Evolutionary conservation across 2,329 filamentous ascomycete genomes (phyloP), one percentile per base, ranked within the genome.

Genomic region (Penicillium oxalicum): DNA sequence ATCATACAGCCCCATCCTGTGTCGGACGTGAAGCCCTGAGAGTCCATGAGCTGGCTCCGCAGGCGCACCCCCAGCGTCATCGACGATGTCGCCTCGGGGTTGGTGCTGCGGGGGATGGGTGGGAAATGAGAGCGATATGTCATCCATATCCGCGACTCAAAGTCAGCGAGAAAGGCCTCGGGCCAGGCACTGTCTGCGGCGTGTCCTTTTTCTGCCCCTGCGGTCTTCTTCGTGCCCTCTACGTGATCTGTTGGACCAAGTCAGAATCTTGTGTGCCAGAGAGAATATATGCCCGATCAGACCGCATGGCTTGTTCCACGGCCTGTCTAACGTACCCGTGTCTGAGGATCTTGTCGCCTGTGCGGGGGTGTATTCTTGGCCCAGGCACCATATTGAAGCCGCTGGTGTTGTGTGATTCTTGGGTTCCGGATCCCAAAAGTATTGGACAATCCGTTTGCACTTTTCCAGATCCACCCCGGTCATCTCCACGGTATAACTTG

Each of bases 1-100:
- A 98, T 97, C 93, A 98, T 98, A 65, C 93, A 98, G 0, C 93
- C 93, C 90, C 94, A 98, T 44, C 93, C 93, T 8, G 88, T 91
- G 67, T 98, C 93, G 2, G 89, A 91, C 9, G 88, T 87, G 70
- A 97, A 98, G 4, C 88, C 90, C 26, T 78, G 77, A 49, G 88
- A 81, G 42, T 95, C 88, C 9, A 82, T 79, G 5, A 97, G 73
- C 62, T 89, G 86, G 46, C 78, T 91, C 62, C 90, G 87, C 58
- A 97, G 75, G 44, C 90, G 84, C 70, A 95, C 91, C 1, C 88
- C 77, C 49, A 97, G 81, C 3, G 88, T 94, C 74, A 97, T 81
- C 6, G 82, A 76, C 4, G 84, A 77, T 1, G 76, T 66, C 11
- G 88, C 86, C 61, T 83, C 83, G 0, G 87, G 83, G 57, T 91